A percentile compares a stretch with the other conserved stretches of the same genome.
These are phyloP conservation scores for Monosporozyma aquatica DNA, from an alignment of 805 yeast genomes.

Conservation along the genomic window DNA sequence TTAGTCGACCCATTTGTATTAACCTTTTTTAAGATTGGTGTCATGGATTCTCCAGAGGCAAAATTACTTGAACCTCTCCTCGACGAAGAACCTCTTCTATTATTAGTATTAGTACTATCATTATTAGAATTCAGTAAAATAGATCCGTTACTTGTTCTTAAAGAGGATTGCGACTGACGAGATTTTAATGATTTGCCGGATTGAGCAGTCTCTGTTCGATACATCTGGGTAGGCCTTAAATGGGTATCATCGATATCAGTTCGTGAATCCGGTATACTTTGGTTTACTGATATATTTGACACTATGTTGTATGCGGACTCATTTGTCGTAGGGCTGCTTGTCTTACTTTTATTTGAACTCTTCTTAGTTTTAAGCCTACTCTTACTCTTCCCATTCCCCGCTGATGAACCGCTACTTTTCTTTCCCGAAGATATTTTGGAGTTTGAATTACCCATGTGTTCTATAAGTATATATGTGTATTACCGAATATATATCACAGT, in stretches of 20 bases:
- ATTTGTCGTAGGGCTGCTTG: no score
- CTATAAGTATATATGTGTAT: no score
- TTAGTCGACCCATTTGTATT: background rate
- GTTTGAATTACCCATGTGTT: conserved; percentile 48
- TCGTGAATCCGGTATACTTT: no score
- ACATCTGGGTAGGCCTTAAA: background rate
- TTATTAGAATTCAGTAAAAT: conserved; percentile 4
- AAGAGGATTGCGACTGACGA: conserved; percentile 3
- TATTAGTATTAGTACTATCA: conserved; percentile 20
- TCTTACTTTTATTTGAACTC: background rate
- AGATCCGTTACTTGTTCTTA: conserved; percentile 19
- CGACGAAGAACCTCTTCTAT: conserved; percentile 22
- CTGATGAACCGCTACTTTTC: background rate
- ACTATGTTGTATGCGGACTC: no score
- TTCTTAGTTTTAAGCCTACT: conserved; percentile 1
- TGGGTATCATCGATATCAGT: background rate
- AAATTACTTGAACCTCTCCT: background rate
- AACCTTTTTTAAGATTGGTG: conserved; percentile 3
- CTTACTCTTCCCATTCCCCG: conserved; percentile 1
- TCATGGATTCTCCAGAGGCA: conserved; percentile 1
- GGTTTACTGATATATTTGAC: background rate
- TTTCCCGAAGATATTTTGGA: conserved; percentile 25
- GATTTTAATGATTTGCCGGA: conserved; percentile 10
- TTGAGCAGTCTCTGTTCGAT: conserved; percentile 5
- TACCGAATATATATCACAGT: no score